Evolutionary conservation across 2,329 filamentous ascomycete species (phyloP), one percentile per base, ranked within the genome.

Genomic region (Pyrenochaeta sp.): DNA sequence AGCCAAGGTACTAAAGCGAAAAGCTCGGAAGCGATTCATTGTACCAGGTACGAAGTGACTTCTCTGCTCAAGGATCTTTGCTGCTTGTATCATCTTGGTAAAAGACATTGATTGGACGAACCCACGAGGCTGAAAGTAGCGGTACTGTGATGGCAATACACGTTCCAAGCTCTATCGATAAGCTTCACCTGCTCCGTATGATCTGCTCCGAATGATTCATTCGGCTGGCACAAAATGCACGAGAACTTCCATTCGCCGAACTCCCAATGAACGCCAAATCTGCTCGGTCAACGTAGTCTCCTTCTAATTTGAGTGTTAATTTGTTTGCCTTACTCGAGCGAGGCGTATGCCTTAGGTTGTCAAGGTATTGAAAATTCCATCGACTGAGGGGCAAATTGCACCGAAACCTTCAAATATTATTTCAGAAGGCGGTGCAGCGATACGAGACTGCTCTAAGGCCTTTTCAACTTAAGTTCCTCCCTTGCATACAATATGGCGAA

Each of bases 41-140:
- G 19, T 72, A 82, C 81, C 81, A 62, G 80, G 76, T 5, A 82
- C 76, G 22, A 80, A 65, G 60, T 82, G 77, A 49, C 78, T 79
- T 52, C 74, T 75, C 60, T 82, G 79, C 59, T 79, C 79, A 39
- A 83, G 71, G 50, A 82, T 80, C 66, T 81, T 81, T 28, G 81
- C 81, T 43, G 80, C 77, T 53, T 76, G 68, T 47, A 82, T 79
- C 65, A 77, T 77, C 0, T 58, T 73, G 57, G 45, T 50, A 52
- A 52, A 47, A 52, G 56, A 47, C 45, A 47, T 47, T 10, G 45
- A 34, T 51, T 7, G 15, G 7, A 4, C 10, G 36, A 22, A 42
- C 24, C 15, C 27, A 2, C 28, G 28, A 30, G 28, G 28, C 28
- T 30, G 28, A 30, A 30, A 30, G 28, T 30, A 30, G 1, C 28